Percentiles rank a stretch among this genome's conserved stretches.
Conservation (phyloP, 2,329 filamentous ascomycete species). For the Diaporthe sp. region DNA sequence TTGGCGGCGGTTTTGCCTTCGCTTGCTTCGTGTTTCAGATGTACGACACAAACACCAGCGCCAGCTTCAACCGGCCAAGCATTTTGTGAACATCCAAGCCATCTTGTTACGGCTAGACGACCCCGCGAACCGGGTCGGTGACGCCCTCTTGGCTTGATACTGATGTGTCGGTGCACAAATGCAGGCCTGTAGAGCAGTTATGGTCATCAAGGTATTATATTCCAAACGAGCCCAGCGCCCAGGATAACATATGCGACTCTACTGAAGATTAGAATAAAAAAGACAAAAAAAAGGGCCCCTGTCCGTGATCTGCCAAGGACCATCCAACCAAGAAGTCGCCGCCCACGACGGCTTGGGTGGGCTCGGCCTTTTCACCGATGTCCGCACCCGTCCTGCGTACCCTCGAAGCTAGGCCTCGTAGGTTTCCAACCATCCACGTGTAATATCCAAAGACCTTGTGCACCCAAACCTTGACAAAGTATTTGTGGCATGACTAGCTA, state of each 20-base stretch:
- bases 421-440: neutral
- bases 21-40: constrained; percentile 23
- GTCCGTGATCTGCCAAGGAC: neutral
- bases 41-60: neutral
- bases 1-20: constrained; percentile 28
- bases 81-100: neutral
- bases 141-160: neutral
- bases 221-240: constrained; percentile 20
- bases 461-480: neutral
- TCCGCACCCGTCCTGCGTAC: neutral
- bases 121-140: neutral
- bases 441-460: neutral
- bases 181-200: neutral
- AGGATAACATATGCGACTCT: constrained; percentile 20
- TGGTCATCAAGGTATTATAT: constrained; percentile 19
- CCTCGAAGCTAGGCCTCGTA: neutral
- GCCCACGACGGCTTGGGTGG: neutral
- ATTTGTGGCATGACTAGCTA: constrained; percentile 5
- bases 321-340: neutral
- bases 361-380: constrained; percentile 16
- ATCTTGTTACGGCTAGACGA: neutral
- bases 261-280: constrained; percentile 9
- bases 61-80: constrained; percentile 6
- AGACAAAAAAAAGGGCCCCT: neutral
- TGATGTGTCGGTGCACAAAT: neutral